These are phyloP conservation scores for Rhodotorula sp. DNA, from an alignment of 1,284 basidiomycete species.

Conservation along the genomic window DNA sequence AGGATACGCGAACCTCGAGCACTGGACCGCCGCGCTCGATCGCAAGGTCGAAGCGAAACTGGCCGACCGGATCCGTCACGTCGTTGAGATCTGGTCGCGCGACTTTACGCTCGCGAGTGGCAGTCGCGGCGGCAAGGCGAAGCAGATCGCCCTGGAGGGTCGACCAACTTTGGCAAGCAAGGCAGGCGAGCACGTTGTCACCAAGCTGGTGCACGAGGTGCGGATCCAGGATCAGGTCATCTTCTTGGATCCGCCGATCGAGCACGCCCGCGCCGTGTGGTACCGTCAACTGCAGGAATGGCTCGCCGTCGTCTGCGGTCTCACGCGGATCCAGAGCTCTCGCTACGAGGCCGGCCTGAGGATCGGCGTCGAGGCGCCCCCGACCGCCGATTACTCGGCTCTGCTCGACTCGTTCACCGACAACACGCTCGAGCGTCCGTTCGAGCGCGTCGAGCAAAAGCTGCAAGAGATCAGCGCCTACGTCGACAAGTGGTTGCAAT, in stretches of 20 bases:
- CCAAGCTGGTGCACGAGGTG: slow-evolving; percentile 87
- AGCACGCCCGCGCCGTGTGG: slow-evolving; percentile 88
- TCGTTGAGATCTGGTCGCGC: slow-evolving; percentile 81
- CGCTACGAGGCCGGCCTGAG: slow-evolving; percentile 93
- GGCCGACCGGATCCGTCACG: slow-evolving; percentile 69
- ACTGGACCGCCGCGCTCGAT: slow-evolving; percentile 89
- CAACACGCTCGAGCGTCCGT: slow-evolving; percentile 73
- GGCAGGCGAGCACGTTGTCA: slow-evolving; percentile 68
- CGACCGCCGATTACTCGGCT: slow-evolving; percentile 56
- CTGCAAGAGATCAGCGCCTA: slow-evolving; percentile 82
- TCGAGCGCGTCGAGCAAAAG: slow-evolving; percentile 82
- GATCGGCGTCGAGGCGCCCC: slow-evolving; percentile 63
- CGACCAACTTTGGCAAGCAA: background rate
- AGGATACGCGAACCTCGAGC: slow-evolving; percentile 95
- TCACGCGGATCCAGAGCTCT: slow-evolving; percentile 85
- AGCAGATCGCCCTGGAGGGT: background rate
- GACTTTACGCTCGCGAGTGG: slow-evolving; percentile 62
- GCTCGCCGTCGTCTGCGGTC: slow-evolving; percentile 83
- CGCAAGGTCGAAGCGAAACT: slow-evolving; percentile 79
- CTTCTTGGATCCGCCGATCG: slow-evolving; percentile 95
- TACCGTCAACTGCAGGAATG: slow-evolving; percentile 86
- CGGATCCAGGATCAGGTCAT: slow-evolving; percentile 98
- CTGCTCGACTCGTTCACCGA: slow-evolving; percentile 69
- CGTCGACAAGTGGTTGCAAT: slow-evolving; percentile 95
- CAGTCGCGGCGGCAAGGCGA: background rate